Percentiles rank a stretch among this genome's conserved stretches.
phyloP scores from a whole-genome alignment of 164 flowering plant species.

The Saururus chinensis region DNA sequence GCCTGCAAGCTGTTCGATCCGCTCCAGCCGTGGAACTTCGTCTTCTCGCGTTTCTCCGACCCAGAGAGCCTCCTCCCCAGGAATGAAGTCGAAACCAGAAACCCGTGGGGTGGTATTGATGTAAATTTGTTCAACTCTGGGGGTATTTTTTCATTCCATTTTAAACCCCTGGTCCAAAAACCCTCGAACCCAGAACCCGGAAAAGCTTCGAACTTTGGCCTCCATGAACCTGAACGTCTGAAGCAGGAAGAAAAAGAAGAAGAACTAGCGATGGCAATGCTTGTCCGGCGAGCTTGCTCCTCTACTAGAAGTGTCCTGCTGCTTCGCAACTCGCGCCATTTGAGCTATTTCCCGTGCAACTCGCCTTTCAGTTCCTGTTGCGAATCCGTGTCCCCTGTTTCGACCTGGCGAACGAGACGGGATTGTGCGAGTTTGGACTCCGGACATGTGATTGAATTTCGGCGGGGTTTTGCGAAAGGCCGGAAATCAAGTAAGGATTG shows the following conservation, averaged over 20 bases:
- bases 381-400: too few species aligned
- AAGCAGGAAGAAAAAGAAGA: not conserved
- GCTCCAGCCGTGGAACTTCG: not conserved
- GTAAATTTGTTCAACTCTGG: not conserved
- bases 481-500: too few species aligned
- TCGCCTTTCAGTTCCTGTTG: too few species aligned
- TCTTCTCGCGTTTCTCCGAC: too few species aligned
- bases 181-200: not conserved
- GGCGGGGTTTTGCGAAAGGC: too few species aligned
- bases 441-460: too few species aligned
- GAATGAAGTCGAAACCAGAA: too few species aligned
- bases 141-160: not conserved
- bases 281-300: conserved; percentile 25
- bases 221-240: too few species aligned
- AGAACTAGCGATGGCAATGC: conserved; percentile 28
- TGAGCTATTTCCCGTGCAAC: conserved; percentile 21
- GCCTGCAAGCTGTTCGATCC: not conserved
- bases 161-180: conserved; percentile 1
- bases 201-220: too few species aligned
- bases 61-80: too few species aligned
- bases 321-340: conserved; percentile 19
- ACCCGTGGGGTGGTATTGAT: not conserved
- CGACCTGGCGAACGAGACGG: too few species aligned
- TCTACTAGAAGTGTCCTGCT: conserved; percentile 17
- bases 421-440: too few species aligned